phyloP scores from a whole-genome alignment of 202 grass and related monocot genomes.

The Brachypodium distachyon region DNA sequence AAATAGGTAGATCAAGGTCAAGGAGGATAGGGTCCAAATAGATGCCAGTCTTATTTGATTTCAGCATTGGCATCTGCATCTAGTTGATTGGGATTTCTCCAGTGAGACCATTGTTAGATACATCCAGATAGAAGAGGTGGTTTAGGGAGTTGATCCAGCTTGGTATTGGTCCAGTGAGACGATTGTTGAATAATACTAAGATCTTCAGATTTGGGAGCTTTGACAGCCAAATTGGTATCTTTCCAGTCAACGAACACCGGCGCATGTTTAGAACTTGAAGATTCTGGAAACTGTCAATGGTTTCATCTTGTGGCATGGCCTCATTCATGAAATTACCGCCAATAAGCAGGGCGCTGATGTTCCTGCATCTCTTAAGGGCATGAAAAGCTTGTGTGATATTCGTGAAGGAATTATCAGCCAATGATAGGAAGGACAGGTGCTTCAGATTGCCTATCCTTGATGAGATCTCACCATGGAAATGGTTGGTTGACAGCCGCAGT shows the following conservation, averaged over 20 bases:
- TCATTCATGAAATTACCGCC: conserved; percentile 27
- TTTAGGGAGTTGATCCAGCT: background rate
- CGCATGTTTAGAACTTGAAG: conserved; percentile 13
- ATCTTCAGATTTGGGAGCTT: background rate
- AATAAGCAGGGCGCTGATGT: conserved; percentile 14
- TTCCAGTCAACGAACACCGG: conserved; percentile 14
- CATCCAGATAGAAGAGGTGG: background rate
- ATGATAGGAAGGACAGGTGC: conserved; percentile 28
- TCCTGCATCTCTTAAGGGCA: conserved; percentile 29
- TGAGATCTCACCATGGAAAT: conserved; percentile 25
- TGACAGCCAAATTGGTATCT: background rate
- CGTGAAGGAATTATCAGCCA: conserved; percentile 27
- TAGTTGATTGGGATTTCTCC: background rate
- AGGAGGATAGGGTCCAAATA: background rate
- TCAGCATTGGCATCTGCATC: background rate
- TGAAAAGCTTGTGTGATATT: conserved; percentile 40
- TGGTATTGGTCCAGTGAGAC: background rate
- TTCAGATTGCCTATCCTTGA: conserved; percentile 21
- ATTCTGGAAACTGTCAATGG: conserved; percentile 41
- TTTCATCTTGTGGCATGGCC: conserved; percentile 16
- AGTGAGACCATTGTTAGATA: background rate
- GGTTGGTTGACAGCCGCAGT: conserved; percentile 14
- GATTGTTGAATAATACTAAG: background rate
- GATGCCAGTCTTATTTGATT: background rate
- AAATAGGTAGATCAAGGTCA: background rate